These are phyloP conservation scores for Epichloe hybrida DNA, from an alignment of 2,329 filamentous ascomycete species.

Conservation along the genomic window DNA sequence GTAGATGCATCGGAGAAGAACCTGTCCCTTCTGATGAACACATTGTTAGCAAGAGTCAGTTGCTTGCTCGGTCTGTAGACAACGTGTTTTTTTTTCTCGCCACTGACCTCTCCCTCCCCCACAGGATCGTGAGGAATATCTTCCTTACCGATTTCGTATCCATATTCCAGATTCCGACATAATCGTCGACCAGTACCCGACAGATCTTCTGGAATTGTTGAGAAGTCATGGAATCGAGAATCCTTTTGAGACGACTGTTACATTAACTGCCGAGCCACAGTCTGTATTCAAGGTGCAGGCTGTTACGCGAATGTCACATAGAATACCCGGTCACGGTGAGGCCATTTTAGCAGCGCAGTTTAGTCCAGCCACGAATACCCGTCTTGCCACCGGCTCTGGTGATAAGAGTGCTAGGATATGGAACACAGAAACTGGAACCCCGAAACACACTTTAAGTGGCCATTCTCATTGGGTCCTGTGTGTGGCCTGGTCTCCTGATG, in stretches of 20 bases:
- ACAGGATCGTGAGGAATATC: constrained; percentile 42
- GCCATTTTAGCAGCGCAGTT: constrained; percentile 85
- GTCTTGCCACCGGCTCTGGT: constrained; percentile 77
- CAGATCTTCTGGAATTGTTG: constrained; percentile 40
- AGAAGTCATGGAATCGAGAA: constrained; percentile 42
- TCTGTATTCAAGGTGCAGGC: constrained; percentile 88
- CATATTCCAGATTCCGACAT: constrained; percentile 40
- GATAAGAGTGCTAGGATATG: constrained; percentile 86
- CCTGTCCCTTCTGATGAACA: constrained; percentile 75
- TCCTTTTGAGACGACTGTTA: constrained; percentile 41
- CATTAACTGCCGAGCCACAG: constrained; percentile 59
- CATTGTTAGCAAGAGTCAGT: constrained; percentile 58
- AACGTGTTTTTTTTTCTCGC: background rate
- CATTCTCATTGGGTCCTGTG: constrained; percentile 85
- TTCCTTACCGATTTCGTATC: constrained; percentile 49
- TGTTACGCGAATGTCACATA: constrained; percentile 77
- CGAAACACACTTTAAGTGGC: constrained; percentile 70
- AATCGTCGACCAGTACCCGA: constrained; percentile 42
- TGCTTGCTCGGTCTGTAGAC: background rate
- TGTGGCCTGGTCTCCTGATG: constrained; percentile 79
- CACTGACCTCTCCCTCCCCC: background rate
- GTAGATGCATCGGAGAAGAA: constrained; percentile 82
- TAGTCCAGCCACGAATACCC: constrained; percentile 61
- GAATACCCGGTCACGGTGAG: constrained; percentile 82
- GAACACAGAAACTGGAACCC: constrained; percentile 90